Evolutionary conservation across 108 stramenopile species (phyloP).

Genomic region (Skeletonema menzelii): DNA sequence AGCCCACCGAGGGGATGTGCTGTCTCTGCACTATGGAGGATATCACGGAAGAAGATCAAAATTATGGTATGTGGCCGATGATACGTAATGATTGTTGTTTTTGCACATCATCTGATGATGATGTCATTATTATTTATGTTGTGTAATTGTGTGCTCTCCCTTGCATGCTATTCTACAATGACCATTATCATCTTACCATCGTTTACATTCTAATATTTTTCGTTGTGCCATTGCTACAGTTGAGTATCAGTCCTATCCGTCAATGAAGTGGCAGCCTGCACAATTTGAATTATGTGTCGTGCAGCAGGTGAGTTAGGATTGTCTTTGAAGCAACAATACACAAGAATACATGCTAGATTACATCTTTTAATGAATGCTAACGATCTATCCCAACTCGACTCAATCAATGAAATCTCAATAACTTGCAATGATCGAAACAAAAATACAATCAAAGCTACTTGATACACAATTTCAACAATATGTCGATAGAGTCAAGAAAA

Average conservation of each 20-base stretch:
- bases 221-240: constrained; percentile 35
- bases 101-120: neutral
- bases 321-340: too few relatives aligned
- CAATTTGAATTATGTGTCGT: constrained; percentile 63
- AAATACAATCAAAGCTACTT: constrained; percentile 16
- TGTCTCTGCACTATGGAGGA: constrained; percentile 83
- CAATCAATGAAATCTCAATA: neutral
- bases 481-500: constrained; percentile 60
- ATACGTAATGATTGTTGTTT: neutral
- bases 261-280: constrained; percentile 71
- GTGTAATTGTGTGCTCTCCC: too few relatives aligned
- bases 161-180: neutral
- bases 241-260: constrained; percentile 74
- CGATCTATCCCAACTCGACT: neutral
- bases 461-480: constrained; percentile 57
- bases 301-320: constrained; percentile 45
- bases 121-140: too few relatives aligned
- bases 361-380: neutral
- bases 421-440: neutral
- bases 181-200: neutral
- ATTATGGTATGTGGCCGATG: constrained; percentile 58
- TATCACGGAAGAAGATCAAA: constrained; percentile 74
- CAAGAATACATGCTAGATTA: neutral
- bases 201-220: neutral
- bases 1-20: constrained; percentile 62